Evolutionary conservation across 140 eudicot species (phyloP).

Genomic region (Stevia rebaudiana): DNA sequence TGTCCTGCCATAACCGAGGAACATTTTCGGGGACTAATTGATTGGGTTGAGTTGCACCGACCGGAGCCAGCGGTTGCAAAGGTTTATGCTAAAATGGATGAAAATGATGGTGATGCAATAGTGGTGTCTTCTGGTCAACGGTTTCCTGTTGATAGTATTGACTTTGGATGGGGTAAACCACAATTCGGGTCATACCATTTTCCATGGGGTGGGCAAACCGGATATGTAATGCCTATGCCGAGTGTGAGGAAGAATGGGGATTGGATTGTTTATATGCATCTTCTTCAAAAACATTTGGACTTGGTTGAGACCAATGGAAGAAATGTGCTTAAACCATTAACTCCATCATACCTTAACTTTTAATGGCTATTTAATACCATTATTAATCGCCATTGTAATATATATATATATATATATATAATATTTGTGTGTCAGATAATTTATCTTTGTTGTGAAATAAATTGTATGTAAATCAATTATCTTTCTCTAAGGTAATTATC

Average conservation of each 20-base stretch:
- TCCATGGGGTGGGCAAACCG: constrained; percentile 60
- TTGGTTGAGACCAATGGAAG: constrained; percentile 44
- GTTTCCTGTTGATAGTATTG: constrained; percentile 36
- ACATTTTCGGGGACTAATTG: constrained; percentile 49
- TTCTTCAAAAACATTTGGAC: constrained; percentile 38
- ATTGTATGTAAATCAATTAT: too few species aligned
- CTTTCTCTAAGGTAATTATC: too few species aligned
- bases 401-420: too few species aligned
- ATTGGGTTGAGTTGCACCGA: constrained; percentile 49
- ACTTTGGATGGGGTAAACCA: constrained; percentile 63
- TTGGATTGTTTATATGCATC: constrained; percentile 69
- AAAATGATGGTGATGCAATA: constrained; percentile 20
- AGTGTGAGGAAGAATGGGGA: constrained; percentile 48
- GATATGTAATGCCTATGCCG: constrained; percentile 68
- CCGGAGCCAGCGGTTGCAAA: constrained; percentile 31
- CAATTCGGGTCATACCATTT: constrained; percentile 58
- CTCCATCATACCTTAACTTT: constrained; percentile 25
- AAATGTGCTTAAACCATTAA: constrained; percentile 38
- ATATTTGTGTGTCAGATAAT: not conserved
- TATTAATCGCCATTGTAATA: not conserved
- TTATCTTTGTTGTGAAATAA: too few species aligned
- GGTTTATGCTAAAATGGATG: constrained; percentile 27
- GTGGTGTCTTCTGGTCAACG: constrained; percentile 55
- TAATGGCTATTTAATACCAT: not conserved
- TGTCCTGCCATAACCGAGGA: constrained; percentile 25